Evolutionary conservation across 2,329 filamentous ascomycete species (phyloP), one percentile per base, ranked within the genome.

Genomic region (Cadophora luteo-olivacea): DNA sequence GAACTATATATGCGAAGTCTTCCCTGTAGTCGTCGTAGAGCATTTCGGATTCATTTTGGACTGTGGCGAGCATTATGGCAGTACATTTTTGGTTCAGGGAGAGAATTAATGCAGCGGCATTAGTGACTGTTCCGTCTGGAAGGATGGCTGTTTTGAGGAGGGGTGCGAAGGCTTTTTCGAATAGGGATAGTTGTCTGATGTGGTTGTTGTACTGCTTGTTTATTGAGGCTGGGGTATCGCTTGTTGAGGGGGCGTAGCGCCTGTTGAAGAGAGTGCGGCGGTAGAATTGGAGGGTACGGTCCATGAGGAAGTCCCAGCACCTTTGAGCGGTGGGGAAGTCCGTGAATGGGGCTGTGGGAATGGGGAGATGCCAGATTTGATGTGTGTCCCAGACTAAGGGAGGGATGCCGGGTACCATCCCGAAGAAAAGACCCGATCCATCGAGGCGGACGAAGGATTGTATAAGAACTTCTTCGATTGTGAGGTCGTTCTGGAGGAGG

Each of bases 281-380:
- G 65, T 72, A 76, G 67, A 75, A 77, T 66, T 75, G 72, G 12
- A 77, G 61, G 8, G 71, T 68, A 32, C 74, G 69, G 51, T 76
- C 75, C 72, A 75, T 73, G 16, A 77, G 71, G 65, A 75, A 75
- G 57, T 77, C 76, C 76, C 76, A 77, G 55, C 72, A 75, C 12
- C 62, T 67, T 57, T 77, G 74, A 4, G 76, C 76, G 11, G 68
- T 65, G 4, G 64, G 55, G 54, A 76, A 74, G n/a, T 69, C 67
- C 3, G 68, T 51, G 67, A 77, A 77, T 5, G 45, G 38, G 0
- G 51, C 57, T 14, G 58, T n/a, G 12, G 75, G 76, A 36, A 77
- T 73, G 7, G 72, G 70, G 5, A 74, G 61, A 19, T 75, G 69
- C 66, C 74, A 74, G 12, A 68, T 57, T 68, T 75, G 69, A 32